These are phyloP conservation scores for Allomyces javanicus DNA, from an alignment of 192 early-diverging fungal genomes.

Conservation along the genomic window DNA sequence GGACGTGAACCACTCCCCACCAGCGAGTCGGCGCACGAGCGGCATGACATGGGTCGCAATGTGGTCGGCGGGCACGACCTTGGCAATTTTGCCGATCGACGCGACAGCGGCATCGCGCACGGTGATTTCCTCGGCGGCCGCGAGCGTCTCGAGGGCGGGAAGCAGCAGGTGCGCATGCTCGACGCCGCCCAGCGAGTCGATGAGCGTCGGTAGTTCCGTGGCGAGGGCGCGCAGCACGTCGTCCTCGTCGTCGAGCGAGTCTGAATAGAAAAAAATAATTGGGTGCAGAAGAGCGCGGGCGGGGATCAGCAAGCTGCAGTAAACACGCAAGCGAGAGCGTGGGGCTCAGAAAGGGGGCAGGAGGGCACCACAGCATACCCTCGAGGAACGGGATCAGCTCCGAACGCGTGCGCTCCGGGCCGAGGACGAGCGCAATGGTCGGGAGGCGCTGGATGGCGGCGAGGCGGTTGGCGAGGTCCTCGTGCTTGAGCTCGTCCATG, in stretches of 20 bases:
- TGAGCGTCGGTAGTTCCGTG: constrained; percentile 80
- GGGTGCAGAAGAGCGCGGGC: background rate
- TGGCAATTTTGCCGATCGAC: constrained; percentile 69
- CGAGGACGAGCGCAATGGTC: constrained; percentile 79
- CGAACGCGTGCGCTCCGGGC: constrained; percentile 77
- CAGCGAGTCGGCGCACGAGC: constrained; percentile 69
- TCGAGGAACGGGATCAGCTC: constrained; percentile 98
- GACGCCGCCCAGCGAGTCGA: constrained; percentile 83
- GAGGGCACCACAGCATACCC: constrained; percentile 29
- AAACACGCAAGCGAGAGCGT: background rate
- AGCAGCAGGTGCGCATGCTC: constrained; percentile 69
- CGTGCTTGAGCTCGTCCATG: constrained; percentile 84
- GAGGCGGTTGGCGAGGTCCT: constrained; percentile 63
- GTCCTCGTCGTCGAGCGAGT: constrained; percentile 98
- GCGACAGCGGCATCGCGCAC: constrained; percentile 86
- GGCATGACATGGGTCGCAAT: constrained; percentile 80
- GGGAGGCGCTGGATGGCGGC: constrained; percentile 63
- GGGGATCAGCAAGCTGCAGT: constrained; percentile 2
- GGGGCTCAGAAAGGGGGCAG: constrained; percentile 8
- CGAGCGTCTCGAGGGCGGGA: constrained; percentile 81
- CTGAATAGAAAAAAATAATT: constrained; percentile 20
- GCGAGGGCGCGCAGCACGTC: constrained; percentile 86
- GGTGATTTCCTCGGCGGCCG: constrained; percentile 90
- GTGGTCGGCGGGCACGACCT: constrained; percentile 48
- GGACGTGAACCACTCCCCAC: constrained; percentile 97